Evolutionary conservation across 345 rosid species (phyloP), one percentile per base, ranked within the genome.

Genomic region (Acer campestre): DNA sequence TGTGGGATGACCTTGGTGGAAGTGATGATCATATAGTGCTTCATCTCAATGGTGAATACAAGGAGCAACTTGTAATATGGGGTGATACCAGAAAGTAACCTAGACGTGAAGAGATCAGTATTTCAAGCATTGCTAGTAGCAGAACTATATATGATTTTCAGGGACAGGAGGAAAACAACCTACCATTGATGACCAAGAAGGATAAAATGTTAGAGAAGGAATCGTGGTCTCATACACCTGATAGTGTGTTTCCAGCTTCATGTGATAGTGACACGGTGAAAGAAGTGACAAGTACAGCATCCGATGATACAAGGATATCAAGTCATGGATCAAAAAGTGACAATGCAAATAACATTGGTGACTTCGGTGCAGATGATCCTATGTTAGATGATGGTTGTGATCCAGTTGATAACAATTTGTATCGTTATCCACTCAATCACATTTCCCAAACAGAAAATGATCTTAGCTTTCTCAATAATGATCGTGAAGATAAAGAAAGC

Each of bases 21-120:
- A 84, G 79, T 64, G 96, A 83, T 74, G 96, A 94, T 87, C 93
- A 91, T 83, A 85, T 88, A 84, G 97, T 92, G 73, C 98, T 94
- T 67, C 86, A 79, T 81, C 81, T 90, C 14, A 66, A 44, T 27
- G 79, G 72, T 73, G 84, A 83, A 72, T 23, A 79, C 86, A 76
- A 68, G 56, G 72, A 75, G 84, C 89, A 80, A 68, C 81, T 80
- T 77, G 81, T 62, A 78, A 77, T 76, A 78, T 84, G 79, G 67
- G 67, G 67, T 74, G 83, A 77, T 72, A 77, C 78, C 80, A 74
- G 49, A 22, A 89, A 85, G 78, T 92, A 91, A 90, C 85, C 71
- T 53, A 74, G 81, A 81, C 73, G 70, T 79, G 93, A 86, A 51
- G 84, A 73, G 77, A 79, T 69, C 80, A 83, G 81, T 75, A 44